These are phyloP conservation scores for Pyrrhoderma lamaoense DNA, from an alignment of 1,284 basidiomycete species.

Conservation along the genomic window DNA sequence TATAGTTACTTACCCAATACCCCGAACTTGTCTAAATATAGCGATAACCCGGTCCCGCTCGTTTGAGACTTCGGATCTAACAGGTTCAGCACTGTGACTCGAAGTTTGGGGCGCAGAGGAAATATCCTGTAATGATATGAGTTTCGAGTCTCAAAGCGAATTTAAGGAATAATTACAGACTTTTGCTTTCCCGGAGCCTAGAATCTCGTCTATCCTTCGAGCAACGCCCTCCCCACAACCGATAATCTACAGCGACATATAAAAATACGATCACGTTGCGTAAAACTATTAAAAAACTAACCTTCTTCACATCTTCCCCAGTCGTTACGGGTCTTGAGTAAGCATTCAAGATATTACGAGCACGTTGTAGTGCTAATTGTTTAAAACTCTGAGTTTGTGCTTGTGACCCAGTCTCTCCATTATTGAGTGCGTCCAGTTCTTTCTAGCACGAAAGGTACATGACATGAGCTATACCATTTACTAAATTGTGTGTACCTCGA, in stretches of 20 bases:
- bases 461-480: too few relatives aligned
- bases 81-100: too few relatives aligned
- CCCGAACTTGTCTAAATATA: slow-evolving; percentile 18
- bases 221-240: slow-evolving; percentile 18
- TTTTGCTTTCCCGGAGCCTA: slow-evolving; percentile 3
- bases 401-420: too few relatives aligned
- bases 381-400: neutral
- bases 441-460: too few relatives aligned
- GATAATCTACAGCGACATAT: slow-evolving; percentile 7
- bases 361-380: slow-evolving; percentile 11
- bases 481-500: too few relatives aligned
- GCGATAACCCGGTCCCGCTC: slow-evolving; percentile 14
- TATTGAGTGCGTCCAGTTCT: too few relatives aligned
- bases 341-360: slow-evolving; percentile 9
- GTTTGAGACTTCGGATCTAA: slow-evolving; percentile 2
- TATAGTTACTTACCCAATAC: slow-evolving; percentile 20
- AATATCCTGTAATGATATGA: too few relatives aligned
- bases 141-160: too few relatives aligned
- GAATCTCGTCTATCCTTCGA: slow-evolving; percentile 19
- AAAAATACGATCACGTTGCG: neutral
- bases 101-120: too few relatives aligned
- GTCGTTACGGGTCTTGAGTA: slow-evolving; percentile 8
- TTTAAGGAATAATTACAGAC: too few relatives aligned
- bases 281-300: neutral
- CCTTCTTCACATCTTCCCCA: slow-evolving; percentile 10